Evolutionary conservation across 2,329 filamentous ascomycete genomes (phyloP), one percentile per base, ranked within the genome.

Genomic region (Lomentospora prolificans): DNA sequence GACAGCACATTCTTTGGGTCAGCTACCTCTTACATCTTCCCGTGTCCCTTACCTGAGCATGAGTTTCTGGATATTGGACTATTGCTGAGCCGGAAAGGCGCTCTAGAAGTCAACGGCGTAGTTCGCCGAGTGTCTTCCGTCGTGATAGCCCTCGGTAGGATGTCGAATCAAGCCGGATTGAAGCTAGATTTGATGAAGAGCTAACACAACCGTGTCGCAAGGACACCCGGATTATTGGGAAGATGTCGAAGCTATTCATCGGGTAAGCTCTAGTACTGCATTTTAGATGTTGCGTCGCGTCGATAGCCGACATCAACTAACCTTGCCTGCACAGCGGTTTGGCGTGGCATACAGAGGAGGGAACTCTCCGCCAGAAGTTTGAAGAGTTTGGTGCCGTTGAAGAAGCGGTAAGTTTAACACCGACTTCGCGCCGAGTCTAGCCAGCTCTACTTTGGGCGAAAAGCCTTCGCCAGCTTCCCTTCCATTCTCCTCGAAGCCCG

Each of bases 311-410:
- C 30, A 33, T 12, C 30, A n/a, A n/a, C n/a, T n/a, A n/a, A n/a
- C 30, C 30, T 6, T 7, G 6, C 7, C 30, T 46, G 41, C 10
- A 53, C 56, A 96, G 92, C 68, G 94, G 94, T 80, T 90, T 99
- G 64, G 90, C 94, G 67, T 99, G 94, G 94, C 91, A 96, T 77
- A 99, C 94, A 61, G 90, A 95, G 72, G 92, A 97, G 74, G 74
- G 75, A 48, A 90, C 89, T 63, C 78, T 99, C 62, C 87, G 89
- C 67, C 77, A 86, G 68, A 96, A 96, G 73, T 99, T 99, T 71
- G 86, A 92, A 71, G 86, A 94, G 71, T 96, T 89, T 68, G 92
- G 92, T 59, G 76, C 78, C 44, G 87, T 99, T 63, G 90, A 96
- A 70, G 92, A 99, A 83, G 94, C 94, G 65, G 94, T 97, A 82